A percentile compares a stretch with the other conserved stretches of the same genome.
Evolutionary conservation across 495 filamentous ascomycete genomes (phyloP).

Genomic region (Penicillium angulare): DNA sequence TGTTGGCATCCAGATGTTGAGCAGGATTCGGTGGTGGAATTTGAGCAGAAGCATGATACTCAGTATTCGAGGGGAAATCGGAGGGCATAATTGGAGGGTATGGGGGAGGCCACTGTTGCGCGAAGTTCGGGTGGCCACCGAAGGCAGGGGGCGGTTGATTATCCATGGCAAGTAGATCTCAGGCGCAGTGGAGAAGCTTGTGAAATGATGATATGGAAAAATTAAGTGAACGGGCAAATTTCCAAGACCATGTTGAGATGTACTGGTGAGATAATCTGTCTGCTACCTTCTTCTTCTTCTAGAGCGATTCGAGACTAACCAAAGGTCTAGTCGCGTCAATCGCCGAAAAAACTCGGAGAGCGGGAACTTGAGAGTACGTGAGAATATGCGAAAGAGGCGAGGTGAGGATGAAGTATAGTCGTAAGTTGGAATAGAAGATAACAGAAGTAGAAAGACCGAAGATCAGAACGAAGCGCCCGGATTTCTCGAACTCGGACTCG

Average conservation of each 20-base stretch:
- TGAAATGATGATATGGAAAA: background rate
- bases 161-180: conserved; percentile 42
- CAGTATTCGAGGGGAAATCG: conserved; percentile 20
- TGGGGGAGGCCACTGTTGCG: conserved; percentile 33
- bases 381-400: no score
- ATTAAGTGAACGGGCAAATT: background rate
- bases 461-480: background rate
- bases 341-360: no score
- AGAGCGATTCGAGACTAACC: background rate
- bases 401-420: no score
- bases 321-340: no score
- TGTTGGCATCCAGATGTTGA: conserved; percentile 21
- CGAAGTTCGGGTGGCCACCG: conserved; percentile 38
- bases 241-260: background rate
- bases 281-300: background rate
- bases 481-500: background rate
- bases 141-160: conserved; percentile 55
- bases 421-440: no score
- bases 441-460: no score
- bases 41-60: conserved; percentile 11
- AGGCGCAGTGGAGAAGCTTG: background rate
- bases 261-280: background rate
- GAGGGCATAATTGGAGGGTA: conserved; percentile 24
- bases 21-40: conserved; percentile 2
- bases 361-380: no score